A percentile compares a stretch with the other conserved stretches of the same genome.
phyloP scores from a whole-genome alignment of 106 monocot genomes.

The Dioscorea dumetorum region DNA sequence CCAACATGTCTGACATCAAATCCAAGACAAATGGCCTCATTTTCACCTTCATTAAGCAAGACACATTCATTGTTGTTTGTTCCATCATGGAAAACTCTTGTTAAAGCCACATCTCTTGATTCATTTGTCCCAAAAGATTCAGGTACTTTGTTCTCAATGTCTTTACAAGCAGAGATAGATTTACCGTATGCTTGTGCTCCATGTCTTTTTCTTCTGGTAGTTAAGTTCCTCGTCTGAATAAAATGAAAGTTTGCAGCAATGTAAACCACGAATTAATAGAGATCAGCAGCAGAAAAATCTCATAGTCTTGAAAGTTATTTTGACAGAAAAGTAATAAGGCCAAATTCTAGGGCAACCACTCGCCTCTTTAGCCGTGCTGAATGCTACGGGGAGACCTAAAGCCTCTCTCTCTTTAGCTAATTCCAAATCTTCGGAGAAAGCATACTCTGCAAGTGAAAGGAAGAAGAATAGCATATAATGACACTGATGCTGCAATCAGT shows the following conservation, averaged over 20 bases:
- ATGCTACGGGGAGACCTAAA: too few species aligned
- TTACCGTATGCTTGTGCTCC: constrained; percentile 6
- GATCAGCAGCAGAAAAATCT: too few species aligned
- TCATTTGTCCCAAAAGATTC: not conserved
- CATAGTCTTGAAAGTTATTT: too few species aligned
- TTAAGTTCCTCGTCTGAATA: constrained; percentile 23
- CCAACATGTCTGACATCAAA: not conserved
- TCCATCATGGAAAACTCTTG: constrained; percentile 24
- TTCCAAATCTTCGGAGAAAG: too few species aligned
- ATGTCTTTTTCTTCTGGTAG: constrained; percentile 24
- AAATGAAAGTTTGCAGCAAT: not conserved
- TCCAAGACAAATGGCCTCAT: constrained; percentile 10
- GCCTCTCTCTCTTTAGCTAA: too few species aligned
- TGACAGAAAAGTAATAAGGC: too few species aligned
- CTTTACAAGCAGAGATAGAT: constrained; percentile 12
- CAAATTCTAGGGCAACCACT: too few species aligned
- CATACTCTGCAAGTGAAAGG: too few species aligned
- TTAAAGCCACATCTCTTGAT: constrained; percentile 15
- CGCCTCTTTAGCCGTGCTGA: too few species aligned
- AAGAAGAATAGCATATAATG: too few species aligned
- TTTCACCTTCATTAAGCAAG: not conserved
- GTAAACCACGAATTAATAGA: too few species aligned
- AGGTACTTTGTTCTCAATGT: constrained; percentile 7
- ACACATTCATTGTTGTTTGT: constrained; percentile 5
- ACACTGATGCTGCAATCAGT: too few species aligned